These are phyloP conservation scores for Nakaseomyces nivariensis DNA, from an alignment of 1,139 yeast species.

Conservation along the genomic window DNA sequence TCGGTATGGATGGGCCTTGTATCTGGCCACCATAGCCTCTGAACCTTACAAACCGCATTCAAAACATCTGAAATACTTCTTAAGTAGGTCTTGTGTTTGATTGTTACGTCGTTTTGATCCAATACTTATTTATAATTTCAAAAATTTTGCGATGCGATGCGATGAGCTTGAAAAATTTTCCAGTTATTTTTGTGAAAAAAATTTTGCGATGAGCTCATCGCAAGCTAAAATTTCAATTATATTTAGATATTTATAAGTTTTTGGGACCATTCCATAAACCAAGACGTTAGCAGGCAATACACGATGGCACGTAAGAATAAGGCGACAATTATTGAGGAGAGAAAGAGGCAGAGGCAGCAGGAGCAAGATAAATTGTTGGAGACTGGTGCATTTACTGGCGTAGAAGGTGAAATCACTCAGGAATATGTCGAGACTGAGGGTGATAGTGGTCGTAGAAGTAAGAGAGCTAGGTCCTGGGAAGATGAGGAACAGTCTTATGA, in stretches of 20 bases:
- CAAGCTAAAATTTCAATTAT: not conserved
- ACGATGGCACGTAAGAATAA: slow-evolving; percentile 25
- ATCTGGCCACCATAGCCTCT: not conserved
- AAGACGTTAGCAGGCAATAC: too few species aligned
- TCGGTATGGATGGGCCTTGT: not conserved
- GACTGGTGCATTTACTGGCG: slow-evolving; percentile 36
- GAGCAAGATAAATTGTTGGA: slow-evolving; percentile 43
- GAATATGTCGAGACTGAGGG: slow-evolving; percentile 7
- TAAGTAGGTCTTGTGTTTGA: too few species aligned
- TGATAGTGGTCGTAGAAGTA: slow-evolving; percentile 13
- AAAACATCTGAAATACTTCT: not conserved
- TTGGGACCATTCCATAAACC: too few species aligned
- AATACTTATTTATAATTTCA: too few species aligned
- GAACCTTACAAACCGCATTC: slow-evolving; percentile 1
- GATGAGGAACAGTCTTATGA: slow-evolving; percentile 65
- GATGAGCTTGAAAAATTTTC: not conserved
- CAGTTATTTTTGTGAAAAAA: not conserved
- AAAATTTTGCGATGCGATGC: not conserved
- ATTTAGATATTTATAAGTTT: too few species aligned
- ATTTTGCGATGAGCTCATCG: slow-evolving; percentile 1
- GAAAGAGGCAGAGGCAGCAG: slow-evolving; percentile 37
- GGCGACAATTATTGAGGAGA: slow-evolving; percentile 19
- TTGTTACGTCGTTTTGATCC: too few species aligned
- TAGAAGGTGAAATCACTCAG: slow-evolving; percentile 23
- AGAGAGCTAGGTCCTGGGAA: slow-evolving; percentile 34